A percentile compares a stretch with the other conserved stretches of the same genome.
These are phyloP conservation scores for Boeremia exigua DNA, from an alignment of 2,329 filamentous ascomycete species.

Conservation along the genomic window DNA sequence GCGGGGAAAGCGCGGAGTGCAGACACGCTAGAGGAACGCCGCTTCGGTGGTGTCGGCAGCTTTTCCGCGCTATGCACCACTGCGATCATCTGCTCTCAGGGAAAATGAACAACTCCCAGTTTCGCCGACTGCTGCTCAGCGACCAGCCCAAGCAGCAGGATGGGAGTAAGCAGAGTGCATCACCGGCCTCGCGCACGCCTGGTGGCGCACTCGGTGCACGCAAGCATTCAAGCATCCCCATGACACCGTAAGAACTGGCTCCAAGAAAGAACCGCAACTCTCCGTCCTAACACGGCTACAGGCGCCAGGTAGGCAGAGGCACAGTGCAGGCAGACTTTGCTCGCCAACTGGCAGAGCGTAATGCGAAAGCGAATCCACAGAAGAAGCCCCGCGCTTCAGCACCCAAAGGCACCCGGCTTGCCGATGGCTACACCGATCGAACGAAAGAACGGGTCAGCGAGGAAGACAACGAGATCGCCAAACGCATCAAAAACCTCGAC, in stretches of 20 bases:
- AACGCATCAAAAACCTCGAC: conserved; percentile 78
- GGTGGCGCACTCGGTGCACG: conserved; percentile 72
- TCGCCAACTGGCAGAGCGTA: conserved; percentile 80
- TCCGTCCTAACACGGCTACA: conserved; percentile 40
- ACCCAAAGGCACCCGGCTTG: conserved; percentile 82
- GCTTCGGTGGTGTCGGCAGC: conserved; percentile 3
- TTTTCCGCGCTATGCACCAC: conserved; percentile 1
- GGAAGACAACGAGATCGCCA: conserved; percentile 62
- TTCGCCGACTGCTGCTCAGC: conserved; percentile 75
- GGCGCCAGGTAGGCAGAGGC: conserved; percentile 67
- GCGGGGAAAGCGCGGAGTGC: conserved; percentile 6
- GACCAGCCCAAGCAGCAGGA: conserved; percentile 51
- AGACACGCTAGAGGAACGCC: conserved; percentile 7
- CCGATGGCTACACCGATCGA: conserved; percentile 83
- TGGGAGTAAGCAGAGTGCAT: conserved; percentile 31
- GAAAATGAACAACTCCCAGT: conserved; percentile 93
- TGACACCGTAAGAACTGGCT: conserved; percentile 77
- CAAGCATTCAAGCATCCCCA: conserved; percentile 81
- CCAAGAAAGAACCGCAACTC: not conserved
- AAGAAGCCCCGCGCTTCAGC: conserved; percentile 81
- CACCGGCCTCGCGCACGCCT: conserved; percentile 37
- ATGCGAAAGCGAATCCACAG: conserved; percentile 58
- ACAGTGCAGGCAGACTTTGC: conserved; percentile 72
- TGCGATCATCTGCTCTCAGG: not conserved
- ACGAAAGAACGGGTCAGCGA: conserved; percentile 66